These are phyloP conservation scores for Mycena indigotica DNA, from an alignment of 768 basidiomycete genomes.

Conservation along the genomic window DNA sequence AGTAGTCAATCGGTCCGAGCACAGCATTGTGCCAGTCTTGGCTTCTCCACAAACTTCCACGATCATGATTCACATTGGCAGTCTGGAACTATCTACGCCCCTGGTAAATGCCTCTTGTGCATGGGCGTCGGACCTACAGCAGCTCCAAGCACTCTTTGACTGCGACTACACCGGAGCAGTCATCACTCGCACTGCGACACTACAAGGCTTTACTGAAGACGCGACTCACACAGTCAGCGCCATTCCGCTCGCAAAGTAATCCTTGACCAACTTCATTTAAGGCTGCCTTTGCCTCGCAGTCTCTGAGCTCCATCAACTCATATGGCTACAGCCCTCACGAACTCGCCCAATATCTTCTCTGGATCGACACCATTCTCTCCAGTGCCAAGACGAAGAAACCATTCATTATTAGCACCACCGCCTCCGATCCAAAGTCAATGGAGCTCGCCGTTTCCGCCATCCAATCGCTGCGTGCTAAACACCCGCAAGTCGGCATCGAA, in stretches of 20 bases:
- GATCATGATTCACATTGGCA: slow-evolving; percentile 60
- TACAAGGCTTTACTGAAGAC: slow-evolving; percentile 71
- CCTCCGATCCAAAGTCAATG: slow-evolving; percentile 55
- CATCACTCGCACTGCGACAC: slow-evolving; percentile 76
- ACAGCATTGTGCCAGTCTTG: not conserved
- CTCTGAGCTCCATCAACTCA: slow-evolving; percentile 72
- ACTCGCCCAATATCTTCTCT: slow-evolving; percentile 63
- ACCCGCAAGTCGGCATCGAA: slow-evolving; percentile 62
- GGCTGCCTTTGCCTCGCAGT: slow-evolving; percentile 60
- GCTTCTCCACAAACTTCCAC: not conserved
- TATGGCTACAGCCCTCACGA: slow-evolving; percentile 88
- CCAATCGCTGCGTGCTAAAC: slow-evolving; percentile 54
- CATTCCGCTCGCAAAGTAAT: slow-evolving; percentile 5
- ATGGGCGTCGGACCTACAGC: slow-evolving; percentile 72
- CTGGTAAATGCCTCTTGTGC: slow-evolving; percentile 80
- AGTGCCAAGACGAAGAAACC: slow-evolving; percentile 43
- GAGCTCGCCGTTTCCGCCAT: slow-evolving; percentile 59
- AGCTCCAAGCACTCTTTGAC: slow-evolving; percentile 67
- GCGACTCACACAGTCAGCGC: slow-evolving; percentile 58
- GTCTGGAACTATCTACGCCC: slow-evolving; percentile 59
- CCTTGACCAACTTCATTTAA: slow-evolving; percentile 28
- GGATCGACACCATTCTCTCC: slow-evolving; percentile 57
- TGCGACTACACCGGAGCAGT: slow-evolving; percentile 75
- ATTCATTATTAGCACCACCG: slow-evolving; percentile 80
- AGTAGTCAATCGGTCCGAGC: not conserved